phyloP scores from a whole-genome alignment of 495 filamentous ascomycete species.

The Daldinia caldariorum region DNA sequence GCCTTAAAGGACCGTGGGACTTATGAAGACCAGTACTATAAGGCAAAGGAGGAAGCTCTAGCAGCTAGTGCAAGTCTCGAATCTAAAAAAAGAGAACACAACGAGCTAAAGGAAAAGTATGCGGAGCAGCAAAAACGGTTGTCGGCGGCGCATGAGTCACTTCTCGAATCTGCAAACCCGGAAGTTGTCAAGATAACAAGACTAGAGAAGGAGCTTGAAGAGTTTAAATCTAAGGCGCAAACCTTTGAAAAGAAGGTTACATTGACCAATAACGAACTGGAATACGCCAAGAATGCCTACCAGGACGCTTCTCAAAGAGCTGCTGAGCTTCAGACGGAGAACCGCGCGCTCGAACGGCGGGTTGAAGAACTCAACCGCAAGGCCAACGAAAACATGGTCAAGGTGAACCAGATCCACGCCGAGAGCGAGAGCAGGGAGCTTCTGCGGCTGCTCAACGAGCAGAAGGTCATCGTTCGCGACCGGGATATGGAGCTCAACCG shows the following conservation, averaged over 20 bases:
- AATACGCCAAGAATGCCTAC: constrained; percentile 71
- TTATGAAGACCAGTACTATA: constrained; percentile 49
- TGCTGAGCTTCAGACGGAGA: constrained; percentile 61
- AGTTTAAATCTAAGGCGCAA: constrained; percentile 47
- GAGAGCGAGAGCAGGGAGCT: constrained; percentile 49
- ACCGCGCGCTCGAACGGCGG: constrained; percentile 57
- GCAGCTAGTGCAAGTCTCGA: constrained; percentile 45
- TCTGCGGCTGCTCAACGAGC: constrained; percentile 56
- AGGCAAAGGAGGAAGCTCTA: constrained; percentile 39
- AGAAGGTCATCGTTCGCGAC: constrained; percentile 64
- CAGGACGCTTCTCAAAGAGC: constrained; percentile 68
- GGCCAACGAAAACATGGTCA: constrained; percentile 61
- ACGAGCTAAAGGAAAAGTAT: constrained; percentile 61
- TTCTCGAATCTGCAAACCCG: constrained; percentile 61
- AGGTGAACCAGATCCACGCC: constrained; percentile 62
- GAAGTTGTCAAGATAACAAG: constrained; percentile 59
- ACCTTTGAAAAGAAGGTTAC: constrained; percentile 60
- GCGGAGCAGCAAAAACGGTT: constrained; percentile 61
- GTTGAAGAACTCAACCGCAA: constrained; percentile 61
- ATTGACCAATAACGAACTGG: constrained; percentile 55
- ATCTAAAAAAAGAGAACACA: constrained; percentile 54
- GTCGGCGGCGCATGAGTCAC: constrained; percentile 55
- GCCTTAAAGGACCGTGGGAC: constrained; percentile 52
- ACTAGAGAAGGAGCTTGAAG: constrained; percentile 52
- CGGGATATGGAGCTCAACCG: constrained; percentile 68